Evolutionary conservation across 352 stramenopile genomes (phyloP).

Genomic region (Phytophthora chlamydospora): DNA sequence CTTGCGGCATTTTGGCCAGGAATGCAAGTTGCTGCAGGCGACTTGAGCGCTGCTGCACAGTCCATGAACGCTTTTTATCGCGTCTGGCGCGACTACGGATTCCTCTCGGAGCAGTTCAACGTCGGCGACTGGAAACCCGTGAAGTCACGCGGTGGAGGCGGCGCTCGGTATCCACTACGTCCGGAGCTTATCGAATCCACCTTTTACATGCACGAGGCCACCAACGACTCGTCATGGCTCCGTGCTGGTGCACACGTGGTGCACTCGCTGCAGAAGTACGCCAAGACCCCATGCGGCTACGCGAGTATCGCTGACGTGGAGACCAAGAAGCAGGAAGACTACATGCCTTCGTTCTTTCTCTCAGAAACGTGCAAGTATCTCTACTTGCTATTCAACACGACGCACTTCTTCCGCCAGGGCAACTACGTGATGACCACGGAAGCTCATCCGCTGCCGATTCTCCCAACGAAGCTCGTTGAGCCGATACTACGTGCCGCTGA

Average conservation of each 20-base stretch:
- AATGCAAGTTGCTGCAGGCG: slow-evolving; percentile 94
- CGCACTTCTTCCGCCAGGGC: slow-evolving; percentile 89
- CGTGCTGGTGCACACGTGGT: slow-evolving; percentile 80
- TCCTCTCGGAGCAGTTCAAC: slow-evolving; percentile 97
- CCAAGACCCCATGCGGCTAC: slow-evolving; percentile 94
- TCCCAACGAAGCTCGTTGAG: slow-evolving; percentile 54
- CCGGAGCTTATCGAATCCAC: slow-evolving; percentile 98
- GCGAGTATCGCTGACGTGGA: slow-evolving; percentile 89
- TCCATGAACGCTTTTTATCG: slow-evolving; percentile 96
- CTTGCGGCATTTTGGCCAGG: slow-evolving; percentile 97
- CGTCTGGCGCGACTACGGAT: slow-evolving; percentile 95
- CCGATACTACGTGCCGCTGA: slow-evolving; percentile 43
- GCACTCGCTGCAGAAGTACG: slow-evolving; percentile 90
- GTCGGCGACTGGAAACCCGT: slow-evolving; percentile 81
- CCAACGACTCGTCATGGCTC: slow-evolving; percentile 82
- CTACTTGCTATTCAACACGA: slow-evolving; percentile 95
- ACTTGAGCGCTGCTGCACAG: slow-evolving; percentile 79
- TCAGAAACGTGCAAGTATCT: slow-evolving; percentile 99
- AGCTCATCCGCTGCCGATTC: slow-evolving; percentile 93
- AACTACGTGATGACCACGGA: slow-evolving; percentile 97
- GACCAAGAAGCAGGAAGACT: slow-evolving; percentile 90
- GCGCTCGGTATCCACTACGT: slow-evolving; percentile 92
- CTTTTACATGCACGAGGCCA: slow-evolving; percentile 95
- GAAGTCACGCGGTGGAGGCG: slow-evolving; percentile 40
- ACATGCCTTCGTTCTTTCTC: slow-evolving; percentile 99